Conservation (phyloP, 2,329 filamentous ascomycete genomes). For the Beauveria caledonica region DNA sequence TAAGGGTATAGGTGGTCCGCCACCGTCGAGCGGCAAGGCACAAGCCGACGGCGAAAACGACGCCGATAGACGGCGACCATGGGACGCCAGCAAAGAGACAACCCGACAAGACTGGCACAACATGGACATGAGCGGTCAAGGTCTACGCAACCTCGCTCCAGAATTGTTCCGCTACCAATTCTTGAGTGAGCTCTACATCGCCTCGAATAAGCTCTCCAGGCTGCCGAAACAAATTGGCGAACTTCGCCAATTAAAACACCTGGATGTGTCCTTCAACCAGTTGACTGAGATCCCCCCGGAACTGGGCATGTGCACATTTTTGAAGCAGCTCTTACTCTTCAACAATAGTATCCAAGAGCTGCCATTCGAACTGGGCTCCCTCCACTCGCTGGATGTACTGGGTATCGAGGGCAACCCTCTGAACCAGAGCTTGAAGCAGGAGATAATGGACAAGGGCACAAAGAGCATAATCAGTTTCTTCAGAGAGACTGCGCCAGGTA, state of each 20-base stretch:
- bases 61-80: conserved; percentile 51
- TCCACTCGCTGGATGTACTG: conserved; percentile 81
- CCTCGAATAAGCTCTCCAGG: conserved; percentile 78
- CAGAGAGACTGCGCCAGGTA: conserved; percentile 78
- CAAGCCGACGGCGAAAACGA: conserved; percentile 46
- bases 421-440: conserved; percentile 65
- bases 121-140: conserved; percentile 93
- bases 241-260: conserved; percentile 68
- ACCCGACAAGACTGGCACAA: conserved; percentile 83
- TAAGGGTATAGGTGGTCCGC: conserved; percentile 52
- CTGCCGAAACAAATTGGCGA: conserved; percentile 77
- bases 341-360: conserved; percentile 81
- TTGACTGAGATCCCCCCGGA: conserved; percentile 76
- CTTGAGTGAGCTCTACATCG: conserved; percentile 84
- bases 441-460: conserved; percentile 81
- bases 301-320: conserved; percentile 91
- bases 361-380: conserved; percentile 78
- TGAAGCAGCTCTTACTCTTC: conserved; percentile 79
- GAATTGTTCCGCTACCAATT: conserved; percentile 84
- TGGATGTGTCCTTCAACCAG: conserved; percentile 86
- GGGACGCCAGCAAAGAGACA: conserved; percentile 57
- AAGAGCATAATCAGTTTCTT: conserved; percentile 75
- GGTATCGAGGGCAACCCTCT: conserved; percentile 90
- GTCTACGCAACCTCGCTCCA: conserved; percentile 70
- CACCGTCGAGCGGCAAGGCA: conserved; percentile 39